Conservation (phyloP, 1,284 basidiomycete species). For the Gomphus bonarii region DNA sequence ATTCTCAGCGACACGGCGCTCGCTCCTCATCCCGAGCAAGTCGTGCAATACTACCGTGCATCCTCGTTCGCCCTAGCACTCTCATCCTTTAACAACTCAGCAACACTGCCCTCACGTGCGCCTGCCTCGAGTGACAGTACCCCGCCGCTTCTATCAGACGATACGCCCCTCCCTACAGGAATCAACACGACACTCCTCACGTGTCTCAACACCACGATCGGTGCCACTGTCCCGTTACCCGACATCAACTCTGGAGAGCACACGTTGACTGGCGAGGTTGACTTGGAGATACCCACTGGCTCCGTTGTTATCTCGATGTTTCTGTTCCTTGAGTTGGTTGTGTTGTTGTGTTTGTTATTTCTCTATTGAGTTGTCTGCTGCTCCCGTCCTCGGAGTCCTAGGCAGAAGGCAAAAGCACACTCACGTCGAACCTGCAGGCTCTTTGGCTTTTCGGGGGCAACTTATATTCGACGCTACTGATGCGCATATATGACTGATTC, state of each 20-base stretch:
- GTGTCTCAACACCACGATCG: conserved; percentile 17
- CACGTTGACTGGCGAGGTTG: background rate
- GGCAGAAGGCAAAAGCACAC: too few species aligned
- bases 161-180: conserved; percentile 10
- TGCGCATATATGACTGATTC: too few species aligned
- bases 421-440: too few species aligned
- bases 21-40: conserved; percentile 12
- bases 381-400: too few species aligned
- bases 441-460: too few species aligned
- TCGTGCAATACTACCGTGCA: conserved; percentile 1
- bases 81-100: conserved; percentile 9
- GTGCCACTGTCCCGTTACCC: conserved; percentile 14
- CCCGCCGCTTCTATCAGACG: conserved; percentile 2
- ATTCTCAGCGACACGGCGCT: background rate
- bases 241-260: conserved; percentile 2
- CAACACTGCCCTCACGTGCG: background rate
- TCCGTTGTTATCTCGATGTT: background rate
- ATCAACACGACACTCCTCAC: conserved; percentile 14
- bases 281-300: background rate
- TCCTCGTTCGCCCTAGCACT: background rate
- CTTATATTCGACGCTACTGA: too few species aligned
- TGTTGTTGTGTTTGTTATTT: too few species aligned
- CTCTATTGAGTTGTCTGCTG: too few species aligned
- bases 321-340: too few species aligned
- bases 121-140: background rate